Base-by-base conservation (phyloP, 495 filamentous ascomycete species). In the Xylaria grammica region DNA sequence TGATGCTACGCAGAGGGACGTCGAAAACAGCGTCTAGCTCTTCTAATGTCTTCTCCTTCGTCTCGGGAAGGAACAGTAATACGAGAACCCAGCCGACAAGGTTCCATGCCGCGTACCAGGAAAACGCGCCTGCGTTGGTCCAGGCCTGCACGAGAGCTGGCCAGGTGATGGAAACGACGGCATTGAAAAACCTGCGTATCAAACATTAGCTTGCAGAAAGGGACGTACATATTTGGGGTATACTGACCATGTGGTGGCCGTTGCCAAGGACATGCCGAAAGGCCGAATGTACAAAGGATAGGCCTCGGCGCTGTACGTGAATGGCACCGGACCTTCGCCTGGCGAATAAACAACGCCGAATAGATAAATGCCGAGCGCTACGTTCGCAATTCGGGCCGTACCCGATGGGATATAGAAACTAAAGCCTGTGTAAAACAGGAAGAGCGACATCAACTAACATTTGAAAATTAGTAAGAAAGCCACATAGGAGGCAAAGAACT, bases 241-340 rank as follows among this genome's bases (percentile, higher is more conserved):
- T 27, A 22, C 53, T 56, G 6, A 56, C 86, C 88, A 90, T 0
- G 84, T 88, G 1, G 87, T 91, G 0, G 89, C 86, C 0, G 89
- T 91, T 0, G 87, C 89, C 1, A 86, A 75, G 0, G 81, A 81
- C 89, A 91, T 91, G 7, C 89, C 89, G 34, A 89, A 81, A 0
- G 86, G 82, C 3, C 91, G 86, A n/a, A 91, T 83, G 66, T 91
- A 90, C 1, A 94, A 75, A 1, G 91, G 91, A 71, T 90, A 91
- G 0, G 87, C 91, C 72, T 95, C 91, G 3, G 91, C 91, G 4
- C 87, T 89, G 71, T 96, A 95, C 1, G 90, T 92, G 70, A 93
- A 94, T 0, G 92, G 91, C 0, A 95, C 91, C 0, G 92, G 90
- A 0, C 92, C 90, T 70, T 91, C 89, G 19, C 92, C 92, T 1